Evolutionary conservation across 306 rosid species (phyloP).

Genomic region (Inga oerstediana): DNA sequence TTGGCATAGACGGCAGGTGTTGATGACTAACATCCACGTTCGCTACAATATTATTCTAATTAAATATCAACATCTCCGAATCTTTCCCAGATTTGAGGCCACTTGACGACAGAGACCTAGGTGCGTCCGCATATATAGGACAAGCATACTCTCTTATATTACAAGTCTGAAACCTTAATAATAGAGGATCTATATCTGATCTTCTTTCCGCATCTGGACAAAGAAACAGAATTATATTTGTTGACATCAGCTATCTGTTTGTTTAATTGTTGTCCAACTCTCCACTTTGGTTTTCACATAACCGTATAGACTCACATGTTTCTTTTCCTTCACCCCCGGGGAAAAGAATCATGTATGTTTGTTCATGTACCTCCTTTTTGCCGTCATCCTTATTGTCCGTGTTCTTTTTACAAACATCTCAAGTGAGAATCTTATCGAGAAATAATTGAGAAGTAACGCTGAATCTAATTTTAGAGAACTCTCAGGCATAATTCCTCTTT

Average conservation of each 20-base stretch:
- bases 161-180: conserved; percentile 20
- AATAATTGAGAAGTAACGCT: neutral
- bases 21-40: conserved; percentile 40
- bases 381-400: neutral
- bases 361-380: conserved; percentile 23
- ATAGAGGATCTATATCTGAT: conserved; percentile 30
- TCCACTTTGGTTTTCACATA: conserved; percentile 24
- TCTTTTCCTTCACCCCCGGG: neutral
- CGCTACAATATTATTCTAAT: neutral
- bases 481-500: neutral
- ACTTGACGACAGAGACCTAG: conserved; percentile 53
- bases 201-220: conserved; percentile 35
- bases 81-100: conserved; percentile 71
- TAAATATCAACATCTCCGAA: conserved; percentile 36
- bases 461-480: neutral
- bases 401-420: neutral
- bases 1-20: conserved; percentile 27
- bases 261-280: conserved; percentile 40
- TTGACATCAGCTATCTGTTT: conserved; percentile 2
- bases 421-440: neutral
- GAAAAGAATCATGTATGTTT: neutral
- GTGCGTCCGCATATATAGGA: conserved; percentile 45
- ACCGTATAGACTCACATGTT: neutral
- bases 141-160: conserved; percentile 41
- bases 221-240: neutral